These are phyloP conservation scores for Trichomonascaceae sp. DNA, from an alignment of 1,139 yeast genomes.

Conservation along the genomic window DNA sequence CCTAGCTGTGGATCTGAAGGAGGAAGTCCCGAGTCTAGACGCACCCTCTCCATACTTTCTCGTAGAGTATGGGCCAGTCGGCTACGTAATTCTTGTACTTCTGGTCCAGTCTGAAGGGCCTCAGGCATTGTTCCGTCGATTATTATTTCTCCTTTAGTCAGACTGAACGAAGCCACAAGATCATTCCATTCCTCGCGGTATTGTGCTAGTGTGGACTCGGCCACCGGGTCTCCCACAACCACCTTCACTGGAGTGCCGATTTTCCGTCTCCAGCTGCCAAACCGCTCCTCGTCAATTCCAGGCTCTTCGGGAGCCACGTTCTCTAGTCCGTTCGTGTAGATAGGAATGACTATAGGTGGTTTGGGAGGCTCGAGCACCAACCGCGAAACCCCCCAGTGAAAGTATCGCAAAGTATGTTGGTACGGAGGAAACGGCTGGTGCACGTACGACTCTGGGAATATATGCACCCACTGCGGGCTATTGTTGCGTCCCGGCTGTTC, in stretches of 20 bases:
- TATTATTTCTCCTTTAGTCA: not conserved
- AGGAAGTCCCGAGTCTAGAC: slow-evolving; percentile 40
- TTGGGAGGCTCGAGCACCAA: slow-evolving; percentile 67
- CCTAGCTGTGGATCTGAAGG: slow-evolving; percentile 37
- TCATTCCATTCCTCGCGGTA: slow-evolving; percentile 59
- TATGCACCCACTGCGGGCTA: slow-evolving; percentile 81
- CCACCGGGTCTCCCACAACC: slow-evolving; percentile 58
- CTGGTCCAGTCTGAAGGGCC: slow-evolving; percentile 47
- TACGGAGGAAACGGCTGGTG: slow-evolving; percentile 73
- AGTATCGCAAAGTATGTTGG: slow-evolving; percentile 77
- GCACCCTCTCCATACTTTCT: slow-evolving; percentile 44
- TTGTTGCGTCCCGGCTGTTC: slow-evolving; percentile 11
- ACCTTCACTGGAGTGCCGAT: slow-evolving; percentile 57
- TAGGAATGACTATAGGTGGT: slow-evolving; percentile 84
- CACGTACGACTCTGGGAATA: slow-evolving; percentile 92
- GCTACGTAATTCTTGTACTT: slow-evolving; percentile 53
- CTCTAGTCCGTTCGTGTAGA: slow-evolving; percentile 78
- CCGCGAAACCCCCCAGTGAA: slow-evolving; percentile 91
- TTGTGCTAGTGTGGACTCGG: slow-evolving; percentile 42
- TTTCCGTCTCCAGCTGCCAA: slow-evolving; percentile 40
- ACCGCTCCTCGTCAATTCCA: slow-evolving; percentile 26
- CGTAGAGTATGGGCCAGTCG: slow-evolving; percentile 59
- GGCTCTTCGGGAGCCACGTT: slow-evolving; percentile 80
- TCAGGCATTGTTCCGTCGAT: slow-evolving; percentile 38
- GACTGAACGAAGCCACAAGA: slow-evolving; percentile 40